These are phyloP conservation scores for Globisporangium sylvaticum DNA, from an alignment of 352 stramenopile species.

Conservation along the genomic window DNA sequence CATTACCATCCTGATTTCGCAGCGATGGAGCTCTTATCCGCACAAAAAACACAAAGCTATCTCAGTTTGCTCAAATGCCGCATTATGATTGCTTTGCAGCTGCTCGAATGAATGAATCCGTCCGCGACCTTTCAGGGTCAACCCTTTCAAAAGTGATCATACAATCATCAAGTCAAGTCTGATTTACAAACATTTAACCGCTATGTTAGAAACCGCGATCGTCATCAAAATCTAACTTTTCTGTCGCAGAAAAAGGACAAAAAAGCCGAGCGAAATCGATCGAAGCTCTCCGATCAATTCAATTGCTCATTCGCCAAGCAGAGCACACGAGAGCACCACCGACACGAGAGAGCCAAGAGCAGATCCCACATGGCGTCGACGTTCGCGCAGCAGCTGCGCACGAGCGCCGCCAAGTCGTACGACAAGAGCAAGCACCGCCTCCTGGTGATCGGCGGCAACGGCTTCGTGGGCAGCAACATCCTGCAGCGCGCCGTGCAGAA, in stretches of 20 bases:
- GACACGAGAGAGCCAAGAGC: not conserved
- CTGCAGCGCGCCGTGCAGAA: constrained; percentile 85
- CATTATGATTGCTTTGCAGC: not conserved
- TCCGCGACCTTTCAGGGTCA: not conserved
- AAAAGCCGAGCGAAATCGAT: not conserved
- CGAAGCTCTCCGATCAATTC: constrained; percentile 1
- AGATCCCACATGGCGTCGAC: not conserved
- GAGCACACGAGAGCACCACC: not conserved
- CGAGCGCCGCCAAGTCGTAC: constrained; percentile 39
- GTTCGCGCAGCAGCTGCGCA: constrained; percentile 14
- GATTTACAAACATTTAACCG: not conserved
- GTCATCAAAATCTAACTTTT: not conserved
- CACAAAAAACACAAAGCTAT: not conserved
- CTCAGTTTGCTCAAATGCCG: not conserved
- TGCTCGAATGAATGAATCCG: not conserved
- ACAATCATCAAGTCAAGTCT: not conserved
- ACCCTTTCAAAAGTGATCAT: not conserved
- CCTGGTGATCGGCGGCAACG: constrained; percentile 85
- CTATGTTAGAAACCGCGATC: not conserved
- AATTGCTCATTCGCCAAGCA: not conserved
- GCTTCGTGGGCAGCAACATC: constrained; percentile 90
- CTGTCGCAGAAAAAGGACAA: not conserved
- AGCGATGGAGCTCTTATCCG: not conserved
- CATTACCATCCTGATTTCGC: not conserved
- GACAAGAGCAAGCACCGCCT: constrained; percentile 71